These are phyloP conservation scores for Phellinidium pouzarii DNA, from an alignment of 1,284 basidiomycete species.

Conservation along the genomic window DNA sequence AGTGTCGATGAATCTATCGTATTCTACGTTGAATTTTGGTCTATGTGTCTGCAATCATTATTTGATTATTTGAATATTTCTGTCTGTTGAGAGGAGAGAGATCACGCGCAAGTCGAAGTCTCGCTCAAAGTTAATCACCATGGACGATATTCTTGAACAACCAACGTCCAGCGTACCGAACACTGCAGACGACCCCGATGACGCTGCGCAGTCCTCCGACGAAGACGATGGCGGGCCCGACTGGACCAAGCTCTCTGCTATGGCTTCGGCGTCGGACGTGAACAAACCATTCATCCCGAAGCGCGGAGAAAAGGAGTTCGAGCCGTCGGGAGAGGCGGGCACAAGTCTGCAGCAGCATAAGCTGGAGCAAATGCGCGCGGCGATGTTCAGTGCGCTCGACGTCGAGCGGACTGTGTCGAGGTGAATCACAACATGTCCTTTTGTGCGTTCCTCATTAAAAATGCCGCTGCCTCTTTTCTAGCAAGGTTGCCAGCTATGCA, in stretches of 20 bases:
- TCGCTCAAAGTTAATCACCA: too few species aligned
- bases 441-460: not conserved
- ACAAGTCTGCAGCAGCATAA: slow-evolving; percentile 79
- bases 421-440: slow-evolving; percentile 35
- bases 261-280: not conserved
- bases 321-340: slow-evolving; percentile 65
- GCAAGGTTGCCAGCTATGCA: slow-evolving; percentile 69
- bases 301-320: slow-evolving; percentile 92
- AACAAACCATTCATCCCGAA: slow-evolving; percentile 9
- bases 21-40: too few species aligned
- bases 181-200: slow-evolving; percentile 30
- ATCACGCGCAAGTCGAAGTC: too few species aligned
- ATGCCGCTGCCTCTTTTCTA: slow-evolving; percentile 25
- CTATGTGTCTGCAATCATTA: too few species aligned
- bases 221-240: slow-evolving; percentile 55
- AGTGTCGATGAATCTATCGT: too few species aligned
- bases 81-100: too few species aligned
- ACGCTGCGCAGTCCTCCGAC: slow-evolving; percentile 41
- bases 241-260: slow-evolving; percentile 43
- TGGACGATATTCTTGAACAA: slow-evolving; percentile 11
- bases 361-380: slow-evolving; percentile 62
- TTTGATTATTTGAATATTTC: too few species aligned
- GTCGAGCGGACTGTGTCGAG: slow-evolving; percentile 68
- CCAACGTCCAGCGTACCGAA: slow-evolving; percentile 5
- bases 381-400: slow-evolving; percentile 79